Conservation (phyloP, 257 asterid genomes). For the Gardenia jasminoides region DNA sequence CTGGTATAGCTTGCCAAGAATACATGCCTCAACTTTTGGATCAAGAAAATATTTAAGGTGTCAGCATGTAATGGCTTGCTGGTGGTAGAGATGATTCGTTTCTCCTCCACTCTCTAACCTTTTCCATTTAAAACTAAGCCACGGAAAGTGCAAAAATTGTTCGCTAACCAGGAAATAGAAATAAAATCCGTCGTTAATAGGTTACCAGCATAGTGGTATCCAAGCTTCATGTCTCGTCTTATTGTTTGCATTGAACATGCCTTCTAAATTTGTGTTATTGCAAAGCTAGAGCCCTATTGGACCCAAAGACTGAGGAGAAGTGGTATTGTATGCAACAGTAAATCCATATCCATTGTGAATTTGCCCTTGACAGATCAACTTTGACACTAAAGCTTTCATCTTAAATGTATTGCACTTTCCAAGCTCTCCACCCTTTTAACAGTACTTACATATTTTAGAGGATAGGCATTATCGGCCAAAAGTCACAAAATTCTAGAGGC, state of each 20-base stretch:
- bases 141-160: neutral
- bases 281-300: neutral
- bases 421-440: slow-evolving; percentile 5
- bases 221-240: neutral
- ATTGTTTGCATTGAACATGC: neutral
- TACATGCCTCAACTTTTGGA: neutral
- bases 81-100: neutral
- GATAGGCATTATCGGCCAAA: neutral
- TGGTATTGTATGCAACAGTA: neutral
- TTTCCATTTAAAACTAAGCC: neutral
- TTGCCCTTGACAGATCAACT: neutral
- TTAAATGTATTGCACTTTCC: neutral
- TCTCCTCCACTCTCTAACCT: neutral
- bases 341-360: neutral
- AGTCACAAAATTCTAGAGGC: neutral
- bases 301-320: neutral
- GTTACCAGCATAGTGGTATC: neutral
- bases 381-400: neutral
- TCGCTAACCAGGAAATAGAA: too few species aligned
- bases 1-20: neutral
- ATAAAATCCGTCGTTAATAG: too few species aligned
- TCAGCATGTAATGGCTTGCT: neutral
- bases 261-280: neutral
- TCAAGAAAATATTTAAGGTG: neutral
- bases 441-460: slow-evolving; percentile 1